These are phyloP conservation scores for Moricandia moricandioides DNA, from an alignment of 345 rosid genomes.

Conservation along the genomic window DNA sequence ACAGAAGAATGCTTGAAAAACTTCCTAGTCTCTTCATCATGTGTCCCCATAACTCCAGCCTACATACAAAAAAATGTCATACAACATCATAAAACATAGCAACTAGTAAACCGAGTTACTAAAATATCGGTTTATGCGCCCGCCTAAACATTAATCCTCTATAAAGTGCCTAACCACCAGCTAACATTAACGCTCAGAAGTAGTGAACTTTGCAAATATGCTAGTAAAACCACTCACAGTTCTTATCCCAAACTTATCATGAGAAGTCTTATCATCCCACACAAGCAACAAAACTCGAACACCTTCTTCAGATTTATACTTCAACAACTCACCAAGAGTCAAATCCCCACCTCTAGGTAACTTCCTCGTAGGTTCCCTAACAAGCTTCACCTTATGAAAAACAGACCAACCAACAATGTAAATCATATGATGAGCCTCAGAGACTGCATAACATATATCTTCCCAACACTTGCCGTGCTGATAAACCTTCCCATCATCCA, in stretches of 20 bases:
- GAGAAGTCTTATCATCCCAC: constrained; percentile 96
- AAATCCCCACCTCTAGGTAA: constrained; percentile 71
- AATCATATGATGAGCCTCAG: constrained; percentile 93
- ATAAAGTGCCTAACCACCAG: too few relatives aligned
- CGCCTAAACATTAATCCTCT: too few relatives aligned
- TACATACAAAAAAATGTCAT: constrained; percentile 36
- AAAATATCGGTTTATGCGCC: too few relatives aligned
- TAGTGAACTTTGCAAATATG: too few relatives aligned
- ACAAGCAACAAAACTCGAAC: constrained; percentile 79
- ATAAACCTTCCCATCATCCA: constrained; percentile 52
- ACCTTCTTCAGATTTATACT: constrained; percentile 92
- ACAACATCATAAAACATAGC: neutral
- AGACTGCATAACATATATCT: constrained; percentile 79
- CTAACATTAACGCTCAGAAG: too few relatives aligned
- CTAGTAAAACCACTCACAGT: constrained; percentile 55
- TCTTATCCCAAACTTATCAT: constrained; percentile 56
- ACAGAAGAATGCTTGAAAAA: constrained; percentile 97
- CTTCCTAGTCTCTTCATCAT: constrained; percentile 86
- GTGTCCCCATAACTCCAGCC: constrained; percentile 88
- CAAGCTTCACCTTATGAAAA: constrained; percentile 68
- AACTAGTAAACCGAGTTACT: neutral
- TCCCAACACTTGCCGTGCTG: constrained; percentile 77
- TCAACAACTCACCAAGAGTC: constrained; percentile 85
- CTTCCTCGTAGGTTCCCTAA: constrained; percentile 68
- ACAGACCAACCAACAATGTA: constrained; percentile 94